These are phyloP conservation scores for Seiridium cupressi DNA, from an alignment of 2,329 filamentous ascomycete species.

Conservation along the genomic window DNA sequence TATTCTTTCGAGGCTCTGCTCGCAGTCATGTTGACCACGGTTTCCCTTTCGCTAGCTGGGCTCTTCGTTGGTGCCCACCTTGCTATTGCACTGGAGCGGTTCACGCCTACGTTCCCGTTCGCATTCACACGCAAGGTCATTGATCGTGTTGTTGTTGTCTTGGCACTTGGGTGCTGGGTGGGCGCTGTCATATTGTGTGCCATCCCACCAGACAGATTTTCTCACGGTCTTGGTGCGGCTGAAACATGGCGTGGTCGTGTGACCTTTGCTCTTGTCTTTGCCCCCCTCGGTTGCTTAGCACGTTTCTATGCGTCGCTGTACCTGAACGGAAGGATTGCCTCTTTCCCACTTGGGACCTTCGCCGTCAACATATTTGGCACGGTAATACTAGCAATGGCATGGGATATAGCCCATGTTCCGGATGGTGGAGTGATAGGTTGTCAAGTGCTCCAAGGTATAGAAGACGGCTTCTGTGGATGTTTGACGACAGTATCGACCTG, in stretches of 20 bases:
- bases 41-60: conserved; percentile 67
- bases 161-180: conserved; percentile 76
- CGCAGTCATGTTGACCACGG: conserved; percentile 70
- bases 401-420: conserved; percentile 71
- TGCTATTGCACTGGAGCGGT: conserved; percentile 58
- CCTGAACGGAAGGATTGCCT: conserved; percentile 65
- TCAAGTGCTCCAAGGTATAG: conserved; percentile 64
- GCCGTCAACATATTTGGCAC: conserved; percentile 77
- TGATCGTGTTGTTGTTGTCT: conserved; percentile 60
- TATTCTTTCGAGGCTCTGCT: conserved; percentile 81
- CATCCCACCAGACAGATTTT: conserved; percentile 60
- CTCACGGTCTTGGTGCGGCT: conserved; percentile 29
- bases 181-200: conserved; percentile 71
- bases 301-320: conserved; percentile 71
- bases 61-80: conserved; percentile 74
- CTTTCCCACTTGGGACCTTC: conserved; percentile 87
- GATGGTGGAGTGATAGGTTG: conserved; percentile 57
- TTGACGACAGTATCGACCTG: conserved; percentile 68
- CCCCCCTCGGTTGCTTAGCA: conserved; percentile 73
- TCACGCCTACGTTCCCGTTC: conserved; percentile 61
- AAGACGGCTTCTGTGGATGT: conserved; percentile 68
- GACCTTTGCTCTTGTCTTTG: conserved; percentile 77
- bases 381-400: conserved; percentile 70
- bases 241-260: conserved; percentile 74
- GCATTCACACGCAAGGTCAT: conserved; percentile 55